A percentile compares a stretch with the other conserved stretches of the same genome.
These are phyloP conservation scores for Picocystis sp. DNA, from an alignment of 163 green algal species.

Conservation along the genomic window DNA sequence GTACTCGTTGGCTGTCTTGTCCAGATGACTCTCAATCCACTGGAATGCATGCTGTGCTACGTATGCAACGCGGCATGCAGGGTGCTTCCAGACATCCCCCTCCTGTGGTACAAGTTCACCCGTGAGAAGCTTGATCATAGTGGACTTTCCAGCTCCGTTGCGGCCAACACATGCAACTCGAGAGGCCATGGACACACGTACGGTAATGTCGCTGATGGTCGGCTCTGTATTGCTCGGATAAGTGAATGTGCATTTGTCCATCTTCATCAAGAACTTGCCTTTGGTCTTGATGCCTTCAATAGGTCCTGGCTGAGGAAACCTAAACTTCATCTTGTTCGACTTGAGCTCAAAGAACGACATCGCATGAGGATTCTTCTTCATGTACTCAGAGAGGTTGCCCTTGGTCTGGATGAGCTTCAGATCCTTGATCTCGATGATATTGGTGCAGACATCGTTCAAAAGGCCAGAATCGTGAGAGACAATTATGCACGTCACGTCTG, in stretches of 20 bases:
- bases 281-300: conserved; percentile 79
- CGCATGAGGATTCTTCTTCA: conserved; percentile 64
- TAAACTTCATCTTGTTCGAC: conserved; percentile 48
- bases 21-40: conserved; percentile 80
- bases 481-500: conserved; percentile 53
- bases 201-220: conserved; percentile 45
- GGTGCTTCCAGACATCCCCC: conserved; percentile 72
- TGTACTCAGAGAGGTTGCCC: conserved; percentile 79
- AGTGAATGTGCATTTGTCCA: conserved; percentile 26
- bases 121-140: conserved; percentile 82
- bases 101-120: conserved; percentile 28
- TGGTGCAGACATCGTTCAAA: conserved; percentile 71
- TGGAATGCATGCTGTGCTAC: conserved; percentile 90
- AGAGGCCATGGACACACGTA: conserved; percentile 50
- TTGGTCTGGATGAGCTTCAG: conserved; percentile 70
- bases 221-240: conserved; percentile 16
- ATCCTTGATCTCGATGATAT: conserved; percentile 74
- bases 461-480: conserved; percentile 81
- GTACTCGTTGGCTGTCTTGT: conserved; percentile 80
- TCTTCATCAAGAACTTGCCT: conserved; percentile 72
- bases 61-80: conserved; percentile 78
- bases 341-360: conserved; percentile 73
- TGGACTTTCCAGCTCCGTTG: conserved; percentile 93
- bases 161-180: conserved; percentile 65
- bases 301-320: conserved; percentile 75